These are phyloP conservation scores for Cynanchum wilfordii DNA, from an alignment of 257 asterid species.

Conservation along the genomic window DNA sequence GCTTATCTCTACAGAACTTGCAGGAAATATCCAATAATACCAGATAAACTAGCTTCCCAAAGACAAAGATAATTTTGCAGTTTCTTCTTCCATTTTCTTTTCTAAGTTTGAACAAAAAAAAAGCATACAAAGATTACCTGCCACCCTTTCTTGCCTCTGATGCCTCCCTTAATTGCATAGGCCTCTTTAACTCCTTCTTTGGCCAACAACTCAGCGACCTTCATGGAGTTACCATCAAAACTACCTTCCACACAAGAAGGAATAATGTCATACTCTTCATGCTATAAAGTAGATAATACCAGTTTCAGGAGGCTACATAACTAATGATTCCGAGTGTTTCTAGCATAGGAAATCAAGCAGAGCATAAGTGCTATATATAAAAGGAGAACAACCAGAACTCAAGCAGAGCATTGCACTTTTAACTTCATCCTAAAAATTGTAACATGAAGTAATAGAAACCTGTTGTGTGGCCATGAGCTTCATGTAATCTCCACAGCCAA, in stretches of 20 bases:
- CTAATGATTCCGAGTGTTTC: not conserved
- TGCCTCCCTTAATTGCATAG: slow-evolving; percentile 86
- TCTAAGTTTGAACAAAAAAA: not conserved
- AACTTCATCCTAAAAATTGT: not conserved
- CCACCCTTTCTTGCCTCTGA: slow-evolving; percentile 90
- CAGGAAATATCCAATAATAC: not conserved
- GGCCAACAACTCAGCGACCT: slow-evolving; percentile 83
- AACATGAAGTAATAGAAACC: not conserved
- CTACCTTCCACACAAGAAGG: slow-evolving; percentile 78
- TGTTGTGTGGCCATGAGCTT: not conserved
- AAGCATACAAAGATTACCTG: slow-evolving; percentile 39
- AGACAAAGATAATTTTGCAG: too few relatives aligned
- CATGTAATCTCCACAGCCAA: not conserved
- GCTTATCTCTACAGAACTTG: not conserved
- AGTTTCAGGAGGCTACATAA: not conserved
- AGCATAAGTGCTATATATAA: not conserved
- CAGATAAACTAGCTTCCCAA: not conserved
- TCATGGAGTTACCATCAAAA: slow-evolving; percentile 86
- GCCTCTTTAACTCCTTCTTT: slow-evolving; percentile 86
- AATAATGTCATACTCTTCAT: slow-evolving; percentile 10
- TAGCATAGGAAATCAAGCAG: not conserved
- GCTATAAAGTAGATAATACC: not conserved
- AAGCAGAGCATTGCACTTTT: not conserved
- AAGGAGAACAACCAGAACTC: not conserved
- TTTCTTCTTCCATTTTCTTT: too few relatives aligned